Base-by-base conservation (phyloP, 2,329 filamentous ascomycete species). In the Coniochaeta sp. region DNA sequence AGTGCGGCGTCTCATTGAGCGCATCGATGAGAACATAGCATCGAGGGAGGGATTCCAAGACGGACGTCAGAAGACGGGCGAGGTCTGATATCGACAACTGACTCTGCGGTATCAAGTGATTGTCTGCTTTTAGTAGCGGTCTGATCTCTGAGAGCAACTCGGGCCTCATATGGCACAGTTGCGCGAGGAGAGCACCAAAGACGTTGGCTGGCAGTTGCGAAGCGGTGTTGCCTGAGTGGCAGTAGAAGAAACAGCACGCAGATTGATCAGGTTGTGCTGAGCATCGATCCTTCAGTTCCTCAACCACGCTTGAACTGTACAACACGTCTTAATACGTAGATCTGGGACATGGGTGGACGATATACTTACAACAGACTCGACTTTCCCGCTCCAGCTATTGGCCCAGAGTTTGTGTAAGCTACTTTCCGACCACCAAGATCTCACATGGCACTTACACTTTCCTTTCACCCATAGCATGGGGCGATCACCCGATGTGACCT, bases 141-240 rank as follows among this genome's bases (percentile, higher is more conserved):
- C 61, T 57, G 32, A 66, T 60, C 28, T 63, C 57, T n/a, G 65
- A 56, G 17, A 65, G 61, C 22, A 67, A 58, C 0, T 62, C 59
- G 12, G 64, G 63, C 1, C 54, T 55, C 5, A 57, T 40, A 44
- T 44, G 47, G 24, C 57, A 62, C 4, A 68, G 59, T 38, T 70
- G 65, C 22, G 66, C 66, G 16, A 70, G 60, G 19, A 71, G 60
- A 42, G 68, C 70, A 47, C 67, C 68, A 57, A 71, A 64, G n/a
- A 71, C 62, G 54, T 69, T 69, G 38, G 62, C 55, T 1, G 66
- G 59, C n/a, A 64, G 62, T 56, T 70, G 69, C 12, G 66, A 69
- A 12, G 63, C 65, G 4, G 66, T 65, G 50, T 67, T 65, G 44
- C 65, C 64, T 7, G 65, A 59, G n/a, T 66, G 66, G 58, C 66